A percentile compares a stretch with the other conserved stretches of the same genome.
These are phyloP conservation scores for Aspergillus novoparasiticus DNA, from an alignment of 2,329 filamentous ascomycete species.

Conservation along the genomic window DNA sequence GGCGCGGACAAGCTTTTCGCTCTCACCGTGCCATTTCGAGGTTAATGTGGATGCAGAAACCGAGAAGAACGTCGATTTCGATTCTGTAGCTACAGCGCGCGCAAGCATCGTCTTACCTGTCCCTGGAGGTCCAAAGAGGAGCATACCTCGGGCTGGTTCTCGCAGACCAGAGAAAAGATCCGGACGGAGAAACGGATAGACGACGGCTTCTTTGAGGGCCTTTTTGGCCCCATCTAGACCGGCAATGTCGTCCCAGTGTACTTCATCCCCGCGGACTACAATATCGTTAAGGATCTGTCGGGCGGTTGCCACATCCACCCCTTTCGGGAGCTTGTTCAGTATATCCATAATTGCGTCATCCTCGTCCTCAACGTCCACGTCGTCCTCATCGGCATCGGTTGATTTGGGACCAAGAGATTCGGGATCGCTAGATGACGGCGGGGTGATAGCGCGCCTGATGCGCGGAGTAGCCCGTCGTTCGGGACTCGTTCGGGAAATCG, in stretches of 20 bases:
- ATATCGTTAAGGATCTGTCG: constrained; percentile 96
- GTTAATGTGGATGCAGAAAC: constrained; percentile 94
- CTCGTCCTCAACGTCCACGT: constrained; percentile 48
- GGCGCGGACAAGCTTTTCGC: constrained; percentile 91
- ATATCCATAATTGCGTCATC: constrained; percentile 65
- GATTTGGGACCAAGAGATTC: constrained; percentile 50
- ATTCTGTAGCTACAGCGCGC: constrained; percentile 91
- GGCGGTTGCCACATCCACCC: constrained; percentile 79
- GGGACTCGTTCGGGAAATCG: constrained; percentile 23
- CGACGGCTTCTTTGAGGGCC: constrained; percentile 90
- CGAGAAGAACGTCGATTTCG: constrained; percentile 92
- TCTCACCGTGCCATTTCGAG: constrained; percentile 94
- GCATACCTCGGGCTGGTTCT: constrained; percentile 91
- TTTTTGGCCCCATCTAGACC: constrained; percentile 88
- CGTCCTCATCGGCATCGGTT: constrained; percentile 49
- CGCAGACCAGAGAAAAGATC: constrained; percentile 95
- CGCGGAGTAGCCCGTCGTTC: constrained; percentile 33
- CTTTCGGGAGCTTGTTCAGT: constrained; percentile 76
- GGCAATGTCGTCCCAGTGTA: constrained; percentile 92
- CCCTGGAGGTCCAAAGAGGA: constrained; percentile 94
- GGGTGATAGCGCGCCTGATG: constrained; percentile 45
- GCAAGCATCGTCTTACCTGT: constrained; percentile 99
- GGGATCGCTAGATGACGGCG: constrained; percentile 44
- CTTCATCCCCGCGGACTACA: constrained; percentile 89
- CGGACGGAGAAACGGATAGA: constrained; percentile 93